These are phyloP conservation scores for Aureobasidium sp. DNA, from an alignment of 2,329 filamentous ascomycete genomes.

Conservation along the genomic window DNA sequence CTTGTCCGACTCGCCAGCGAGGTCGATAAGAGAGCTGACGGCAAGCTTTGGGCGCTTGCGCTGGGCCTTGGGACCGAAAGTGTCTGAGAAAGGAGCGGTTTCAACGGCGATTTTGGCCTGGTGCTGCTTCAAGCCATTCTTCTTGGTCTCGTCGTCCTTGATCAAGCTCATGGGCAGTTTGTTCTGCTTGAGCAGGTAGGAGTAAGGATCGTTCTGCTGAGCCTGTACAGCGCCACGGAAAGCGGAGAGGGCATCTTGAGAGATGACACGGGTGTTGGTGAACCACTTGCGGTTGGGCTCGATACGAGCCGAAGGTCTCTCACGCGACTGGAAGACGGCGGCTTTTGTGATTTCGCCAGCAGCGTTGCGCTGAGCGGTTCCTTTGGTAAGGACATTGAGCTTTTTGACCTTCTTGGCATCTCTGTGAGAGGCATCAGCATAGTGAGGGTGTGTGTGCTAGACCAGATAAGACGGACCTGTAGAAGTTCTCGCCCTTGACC, in stretches of 20 bases:
- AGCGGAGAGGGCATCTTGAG: constrained; percentile 75
- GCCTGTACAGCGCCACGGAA: constrained; percentile 92
- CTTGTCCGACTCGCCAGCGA: constrained; percentile 72
- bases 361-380: constrained; percentile 73
- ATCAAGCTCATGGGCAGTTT: constrained; percentile 96
- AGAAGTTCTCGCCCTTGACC: constrained; percentile 97
- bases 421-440: constrained; percentile 28
- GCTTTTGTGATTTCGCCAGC: constrained; percentile 77
- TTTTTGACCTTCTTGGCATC: constrained; percentile 80
- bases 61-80: constrained; percentile 90
- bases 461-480: constrained; percentile 52
- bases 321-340: constrained; percentile 75
- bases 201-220: constrained; percentile 82
- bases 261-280: constrained; percentile 84
- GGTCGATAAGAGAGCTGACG: constrained; percentile 71
- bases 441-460: not conserved
- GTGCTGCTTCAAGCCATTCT: constrained; percentile 85
- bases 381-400: constrained; percentile 85
- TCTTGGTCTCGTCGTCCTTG: constrained; percentile 56
- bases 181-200: constrained; percentile 91
- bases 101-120: constrained; percentile 91
- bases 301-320: constrained; percentile 74
- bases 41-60: constrained; percentile 86
- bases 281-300: constrained; percentile 99
- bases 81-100: constrained; percentile 74